Conservation (phyloP, 768 basidiomycete species). For the Cystofilobasidium macerans region DNA sequence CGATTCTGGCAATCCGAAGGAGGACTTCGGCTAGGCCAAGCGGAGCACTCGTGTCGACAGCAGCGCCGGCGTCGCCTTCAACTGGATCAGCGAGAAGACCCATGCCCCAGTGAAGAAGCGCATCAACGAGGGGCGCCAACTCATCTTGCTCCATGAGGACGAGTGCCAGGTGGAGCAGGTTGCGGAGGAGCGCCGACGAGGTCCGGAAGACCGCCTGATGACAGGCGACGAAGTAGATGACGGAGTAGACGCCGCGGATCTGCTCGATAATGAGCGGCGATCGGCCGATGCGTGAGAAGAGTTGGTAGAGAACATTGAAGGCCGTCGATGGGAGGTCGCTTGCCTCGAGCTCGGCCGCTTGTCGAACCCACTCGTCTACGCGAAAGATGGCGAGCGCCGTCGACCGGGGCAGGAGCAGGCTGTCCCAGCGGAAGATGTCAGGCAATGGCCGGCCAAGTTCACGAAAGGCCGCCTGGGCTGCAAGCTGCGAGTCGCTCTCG, state of each 20-base stretch:
- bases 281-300: constrained; percentile 56
- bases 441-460: constrained; percentile 1
- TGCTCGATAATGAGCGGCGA: constrained; percentile 76
- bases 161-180: constrained; percentile 56
- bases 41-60: neutral
- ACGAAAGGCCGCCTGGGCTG: neutral
- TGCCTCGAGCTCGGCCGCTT: neutral
- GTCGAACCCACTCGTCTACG: constrained; percentile 52
- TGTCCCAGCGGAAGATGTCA: constrained; percentile 3
- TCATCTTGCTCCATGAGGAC: constrained; percentile 58
- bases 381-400: constrained; percentile 2
- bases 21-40: constrained; percentile 13
- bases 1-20: constrained; percentile 16
- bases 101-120: constrained; percentile 69
- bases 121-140: constrained; percentile 57
- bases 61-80: neutral
- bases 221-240: constrained; percentile 63
- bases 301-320: constrained; percentile 64
- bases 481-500: neutral
- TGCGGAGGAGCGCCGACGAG: constrained; percentile 49
- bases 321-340: constrained; percentile 40
- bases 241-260: constrained; percentile 56
- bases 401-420: constrained; percentile 12
- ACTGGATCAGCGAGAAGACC: constrained; percentile 20
- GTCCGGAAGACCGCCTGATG: constrained; percentile 50